Percentiles rank a stretch among this genome's conserved stretches.
phyloP scores from a whole-genome alignment of 2,329 filamentous ascomycete genomes.

The Neonectria punicea region DNA sequence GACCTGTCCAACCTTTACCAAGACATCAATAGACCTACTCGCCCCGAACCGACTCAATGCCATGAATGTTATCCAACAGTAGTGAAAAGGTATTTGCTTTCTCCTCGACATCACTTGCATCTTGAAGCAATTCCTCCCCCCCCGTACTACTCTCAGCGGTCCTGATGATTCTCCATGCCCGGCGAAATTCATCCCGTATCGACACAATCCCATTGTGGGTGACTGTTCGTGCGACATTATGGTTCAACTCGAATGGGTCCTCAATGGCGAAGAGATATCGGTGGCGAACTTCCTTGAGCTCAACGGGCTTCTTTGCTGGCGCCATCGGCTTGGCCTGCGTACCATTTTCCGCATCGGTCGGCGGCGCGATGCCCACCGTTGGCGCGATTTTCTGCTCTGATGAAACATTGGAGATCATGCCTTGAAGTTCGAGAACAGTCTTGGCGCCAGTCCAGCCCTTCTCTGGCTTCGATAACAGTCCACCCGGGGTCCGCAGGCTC shows the following conservation, averaged over 20 bases:
- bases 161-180: conserved; percentile 79
- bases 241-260: conserved; percentile 88
- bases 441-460: conserved; percentile 91
- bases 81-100: conserved; percentile 38
- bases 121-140: conserved; percentile 63
- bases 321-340: conserved; percentile 27
- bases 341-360: conserved; percentile 7
- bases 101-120: conserved; percentile 53
- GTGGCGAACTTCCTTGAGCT: conserved; percentile 76
- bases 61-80: conserved; percentile 51
- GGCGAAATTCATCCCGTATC: conserved; percentile 85
- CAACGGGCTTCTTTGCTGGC: conserved; percentile 47
- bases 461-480: conserved; percentile 76
- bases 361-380: background rate
- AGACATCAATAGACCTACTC: background rate
- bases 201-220: conserved; percentile 83
- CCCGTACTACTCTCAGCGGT: conserved; percentile 55
- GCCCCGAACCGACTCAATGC: conserved; percentile 21
- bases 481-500: conserved; percentile 77
- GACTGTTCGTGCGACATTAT: conserved; percentile 90
- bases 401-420: conserved; percentile 38
- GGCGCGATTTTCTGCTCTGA: conserved; percentile 23
- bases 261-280: conserved; percentile 91
- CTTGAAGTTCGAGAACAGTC: conserved; percentile 68
- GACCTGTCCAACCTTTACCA: background rate